Conservation (phyloP, 2,329 filamentous ascomycete genomes). For the Paraphoma sp. region DNA sequence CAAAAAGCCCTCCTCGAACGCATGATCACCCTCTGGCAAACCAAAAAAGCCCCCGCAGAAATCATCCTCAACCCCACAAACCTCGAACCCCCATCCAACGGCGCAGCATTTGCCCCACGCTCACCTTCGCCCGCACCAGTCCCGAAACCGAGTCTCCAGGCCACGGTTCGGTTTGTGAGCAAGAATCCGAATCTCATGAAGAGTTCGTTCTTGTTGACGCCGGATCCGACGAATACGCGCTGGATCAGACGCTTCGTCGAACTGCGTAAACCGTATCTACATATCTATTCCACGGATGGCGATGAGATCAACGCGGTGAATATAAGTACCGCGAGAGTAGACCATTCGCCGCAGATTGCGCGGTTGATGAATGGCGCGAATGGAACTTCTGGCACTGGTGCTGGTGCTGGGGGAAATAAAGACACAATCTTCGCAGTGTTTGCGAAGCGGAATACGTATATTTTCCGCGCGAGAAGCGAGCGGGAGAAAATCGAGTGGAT, state of each 20-base stretch:
- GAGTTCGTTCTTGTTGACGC: slow-evolving; percentile 85
- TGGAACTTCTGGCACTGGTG: background rate
- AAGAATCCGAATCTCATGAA: slow-evolving; percentile 80
- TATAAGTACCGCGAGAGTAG: slow-evolving; percentile 86
- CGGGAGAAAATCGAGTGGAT: slow-evolving; percentile 98
- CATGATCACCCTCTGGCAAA: slow-evolving; percentile 70
- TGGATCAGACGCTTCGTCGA: slow-evolving; percentile 96
- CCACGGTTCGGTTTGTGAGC: slow-evolving; percentile 76
- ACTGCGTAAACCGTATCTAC: slow-evolving; percentile 86
- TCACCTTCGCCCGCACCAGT: slow-evolving; percentile 45
- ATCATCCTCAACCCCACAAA: slow-evolving; percentile 57
- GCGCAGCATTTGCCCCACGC: slow-evolving; percentile 53
- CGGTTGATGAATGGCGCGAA: slow-evolving; percentile 63
- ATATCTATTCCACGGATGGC: slow-evolving; percentile 85
- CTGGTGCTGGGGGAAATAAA: slow-evolving; percentile 34
- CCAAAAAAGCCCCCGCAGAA: slow-evolving; percentile 51
- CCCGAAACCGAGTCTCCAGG: slow-evolving; percentile 69
- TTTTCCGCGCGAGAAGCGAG: slow-evolving; percentile 89
- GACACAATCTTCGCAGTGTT: slow-evolving; percentile 90
- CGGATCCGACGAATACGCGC: slow-evolving; percentile 78
- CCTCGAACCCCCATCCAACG: slow-evolving; percentile 73
- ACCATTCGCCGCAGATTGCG: slow-evolving; percentile 88
- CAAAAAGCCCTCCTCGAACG: slow-evolving; percentile 56
- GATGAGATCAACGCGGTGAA: slow-evolving; percentile 92
- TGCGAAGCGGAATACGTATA: slow-evolving; percentile 90